Evolutionary conservation across 148 eudicot species (phyloP).

Genomic region (Chenopodium berlandieri): DNA sequence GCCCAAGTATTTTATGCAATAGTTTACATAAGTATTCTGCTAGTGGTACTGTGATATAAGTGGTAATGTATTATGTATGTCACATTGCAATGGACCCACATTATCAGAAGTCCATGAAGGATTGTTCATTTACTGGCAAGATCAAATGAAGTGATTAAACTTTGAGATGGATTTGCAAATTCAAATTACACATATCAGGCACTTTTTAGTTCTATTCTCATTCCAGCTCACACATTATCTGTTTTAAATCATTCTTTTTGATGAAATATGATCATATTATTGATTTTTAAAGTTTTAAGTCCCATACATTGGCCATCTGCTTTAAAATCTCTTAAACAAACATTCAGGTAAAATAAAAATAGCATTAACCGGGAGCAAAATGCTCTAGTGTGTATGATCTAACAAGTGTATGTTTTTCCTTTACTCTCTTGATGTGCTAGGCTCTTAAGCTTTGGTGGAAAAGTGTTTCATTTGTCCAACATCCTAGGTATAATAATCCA

Average conservation of each 20-base stretch:
- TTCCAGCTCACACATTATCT: neutral
- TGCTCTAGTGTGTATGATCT: too few species aligned
- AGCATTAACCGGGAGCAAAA: too few species aligned
- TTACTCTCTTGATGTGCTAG: constrained; percentile 32
- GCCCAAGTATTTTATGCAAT: too few species aligned
- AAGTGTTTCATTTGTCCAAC: constrained; percentile 64
- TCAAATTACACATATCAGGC: neutral
- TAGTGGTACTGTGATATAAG: too few species aligned
- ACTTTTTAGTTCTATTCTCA: neutral
- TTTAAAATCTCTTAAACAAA: too few species aligned
- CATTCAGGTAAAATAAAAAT: too few species aligned
- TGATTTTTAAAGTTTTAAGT: neutral
- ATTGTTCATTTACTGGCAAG: neutral
- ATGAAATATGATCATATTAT: neutral
- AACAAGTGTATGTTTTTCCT: neutral
- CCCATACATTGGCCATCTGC: too few species aligned
- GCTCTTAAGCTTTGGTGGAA: constrained; percentile 98
- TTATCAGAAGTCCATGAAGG: neutral
- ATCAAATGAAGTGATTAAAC: neutral
- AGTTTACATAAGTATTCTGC: too few species aligned
- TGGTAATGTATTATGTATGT: too few species aligned
- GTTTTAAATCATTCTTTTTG: neutral
- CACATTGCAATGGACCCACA: too few species aligned
- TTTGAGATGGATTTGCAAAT: neutral
- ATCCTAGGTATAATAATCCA: constrained; percentile 69